Evolutionary conservation across 495 filamentous ascomycete species (phyloP).

Genomic region (Chaetomium cochliodes): DNA sequence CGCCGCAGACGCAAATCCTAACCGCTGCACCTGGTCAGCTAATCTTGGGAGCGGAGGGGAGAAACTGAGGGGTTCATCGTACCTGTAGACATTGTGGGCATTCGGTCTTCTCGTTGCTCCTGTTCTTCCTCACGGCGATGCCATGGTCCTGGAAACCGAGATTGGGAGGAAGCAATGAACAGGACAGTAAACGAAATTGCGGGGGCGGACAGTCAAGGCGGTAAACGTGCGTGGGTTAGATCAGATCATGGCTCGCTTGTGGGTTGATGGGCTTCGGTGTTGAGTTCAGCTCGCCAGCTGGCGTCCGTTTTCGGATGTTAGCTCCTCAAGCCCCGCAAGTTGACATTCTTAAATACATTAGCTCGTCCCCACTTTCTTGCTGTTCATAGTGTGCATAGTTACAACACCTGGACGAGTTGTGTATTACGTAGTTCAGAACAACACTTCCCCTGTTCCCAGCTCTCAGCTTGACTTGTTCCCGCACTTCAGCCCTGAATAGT

Average conservation of each 20-base stretch:
- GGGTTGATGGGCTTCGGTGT: neutral
- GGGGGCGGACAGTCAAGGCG: neutral
- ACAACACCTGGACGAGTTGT: no score
- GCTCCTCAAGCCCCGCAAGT: constrained; percentile 11
- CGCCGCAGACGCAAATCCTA: constrained; percentile 93
- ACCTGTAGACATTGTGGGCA: constrained; percentile 17
- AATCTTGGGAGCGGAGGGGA: neutral
- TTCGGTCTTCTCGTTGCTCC: neutral
- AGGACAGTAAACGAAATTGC: neutral
- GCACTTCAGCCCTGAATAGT: no score
- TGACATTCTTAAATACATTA: constrained; percentile 2
- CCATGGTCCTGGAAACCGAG: neutral
- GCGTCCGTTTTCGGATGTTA: constrained; percentile 4
- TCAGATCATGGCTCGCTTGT: constrained; percentile 15
- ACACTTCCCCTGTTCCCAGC: no score
- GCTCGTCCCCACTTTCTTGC: neutral
- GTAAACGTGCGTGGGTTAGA: neutral
- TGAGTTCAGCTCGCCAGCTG: constrained; percentile 4
- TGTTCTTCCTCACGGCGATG: constrained; percentile 6
- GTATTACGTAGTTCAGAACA: no score
- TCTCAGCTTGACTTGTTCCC: no score
- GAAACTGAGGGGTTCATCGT: neutral
- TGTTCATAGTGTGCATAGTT: neutral
- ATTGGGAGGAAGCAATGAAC: neutral
- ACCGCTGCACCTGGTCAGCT: constrained; percentile 52